A percentile compares a stretch with the other conserved stretches of the same genome.
phyloP scores from a whole-genome alignment of 164 flowering plant genomes.

The grape (Vitis vinifera) region DNA sequence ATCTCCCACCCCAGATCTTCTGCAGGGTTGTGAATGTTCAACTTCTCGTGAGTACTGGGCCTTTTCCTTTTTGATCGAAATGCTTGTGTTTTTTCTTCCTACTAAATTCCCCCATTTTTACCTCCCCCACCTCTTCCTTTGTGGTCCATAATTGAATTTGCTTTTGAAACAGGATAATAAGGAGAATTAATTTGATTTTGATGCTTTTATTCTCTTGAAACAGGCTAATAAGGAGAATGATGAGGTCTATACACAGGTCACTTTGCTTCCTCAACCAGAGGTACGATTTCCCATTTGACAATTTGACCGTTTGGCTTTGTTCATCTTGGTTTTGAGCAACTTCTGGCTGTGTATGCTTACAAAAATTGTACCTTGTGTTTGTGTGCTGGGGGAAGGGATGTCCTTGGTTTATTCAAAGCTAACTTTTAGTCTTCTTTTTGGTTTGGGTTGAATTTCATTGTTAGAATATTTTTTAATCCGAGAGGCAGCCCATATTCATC shows the following conservation, averaged over 20 bases:
- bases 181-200: background rate
- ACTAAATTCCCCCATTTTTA: background rate
- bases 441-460: background rate
- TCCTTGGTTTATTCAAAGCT: background rate
- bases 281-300: slow-evolving; percentile 29
- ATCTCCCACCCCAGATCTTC: slow-evolving; percentile 80
- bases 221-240: slow-evolving; percentile 93
- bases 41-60: slow-evolving; percentile 55
- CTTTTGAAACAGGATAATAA: background rate
- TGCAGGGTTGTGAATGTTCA: slow-evolving; percentile 84
- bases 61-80: slow-evolving; percentile 2
- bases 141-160: background rate
- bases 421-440: background rate
- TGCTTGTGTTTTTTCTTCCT: background rate
- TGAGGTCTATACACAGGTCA: slow-evolving; percentile 87
- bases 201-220: slow-evolving; percentile 7
- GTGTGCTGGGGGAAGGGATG: background rate
- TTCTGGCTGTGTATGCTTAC: background rate
- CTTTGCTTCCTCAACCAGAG: slow-evolving; percentile 81
- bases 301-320: background rate
- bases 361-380: background rate
- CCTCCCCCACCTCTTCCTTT: background rate
- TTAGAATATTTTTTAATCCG: background rate
- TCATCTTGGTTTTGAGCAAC: slow-evolving; percentile 3
- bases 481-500: background rate